Conservation (phyloP, 768 basidiomycete genomes). For the Amanita polypyramis region DNA sequence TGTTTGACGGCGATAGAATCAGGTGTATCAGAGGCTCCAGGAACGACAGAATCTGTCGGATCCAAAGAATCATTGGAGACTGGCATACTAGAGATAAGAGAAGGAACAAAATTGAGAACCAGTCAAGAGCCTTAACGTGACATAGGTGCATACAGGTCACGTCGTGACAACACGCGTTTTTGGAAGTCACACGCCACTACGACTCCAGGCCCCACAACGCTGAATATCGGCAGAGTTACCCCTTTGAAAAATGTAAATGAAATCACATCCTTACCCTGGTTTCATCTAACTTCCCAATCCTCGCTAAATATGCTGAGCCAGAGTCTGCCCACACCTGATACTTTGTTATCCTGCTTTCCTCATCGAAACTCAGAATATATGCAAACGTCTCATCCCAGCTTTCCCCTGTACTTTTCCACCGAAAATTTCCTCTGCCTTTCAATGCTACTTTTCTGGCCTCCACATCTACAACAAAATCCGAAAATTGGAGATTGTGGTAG, state of each 20-base stretch:
- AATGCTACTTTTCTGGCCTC: conserved; percentile 40
- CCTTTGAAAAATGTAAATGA: neutral
- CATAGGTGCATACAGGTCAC: neutral
- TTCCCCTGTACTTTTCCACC: conserved; percentile 41
- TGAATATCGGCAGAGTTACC: too few species aligned
- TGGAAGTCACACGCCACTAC: conserved; percentile 11
- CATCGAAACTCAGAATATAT: conserved; percentile 52
- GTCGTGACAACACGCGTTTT: conserved; percentile 18
- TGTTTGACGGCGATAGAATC: conserved; percentile 24
- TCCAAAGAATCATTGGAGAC: conserved; percentile 24
- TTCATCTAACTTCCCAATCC: conserved; percentile 33
- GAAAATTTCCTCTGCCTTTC: conserved; percentile 45
- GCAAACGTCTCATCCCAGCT: conserved; percentile 54
- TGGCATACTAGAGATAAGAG: conserved; percentile 19
- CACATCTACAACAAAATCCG: conserved; percentile 43
- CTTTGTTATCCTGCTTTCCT: conserved; percentile 38
- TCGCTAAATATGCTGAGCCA: conserved; percentile 51
- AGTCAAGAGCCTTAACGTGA: conserved; percentile 7
- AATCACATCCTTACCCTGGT: conserved; percentile 9
- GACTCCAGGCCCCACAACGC: neutral
- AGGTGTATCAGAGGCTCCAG: conserved; percentile 19
- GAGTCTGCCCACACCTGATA: conserved; percentile 67
- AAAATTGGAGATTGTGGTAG: conserved; percentile 43
- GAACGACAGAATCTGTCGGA: conserved; percentile 26
- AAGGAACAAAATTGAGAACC: conserved; percentile 3